Evolutionary conservation across 306 rosid genomes (phyloP).

Genomic region (Pterocarpus santalinus): DNA sequence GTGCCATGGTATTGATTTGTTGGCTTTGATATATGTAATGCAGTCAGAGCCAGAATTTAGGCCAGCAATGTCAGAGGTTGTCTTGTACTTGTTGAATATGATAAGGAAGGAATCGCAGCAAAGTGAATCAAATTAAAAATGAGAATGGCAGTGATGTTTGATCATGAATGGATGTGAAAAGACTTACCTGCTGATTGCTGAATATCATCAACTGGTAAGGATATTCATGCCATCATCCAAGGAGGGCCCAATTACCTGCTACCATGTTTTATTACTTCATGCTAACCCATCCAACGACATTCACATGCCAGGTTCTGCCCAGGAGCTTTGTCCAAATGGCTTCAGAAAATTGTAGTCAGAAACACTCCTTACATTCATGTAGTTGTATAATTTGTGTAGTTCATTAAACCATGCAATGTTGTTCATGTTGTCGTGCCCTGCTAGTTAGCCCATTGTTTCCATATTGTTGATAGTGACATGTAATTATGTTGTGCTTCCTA

Average conservation of each 20-base stretch:
- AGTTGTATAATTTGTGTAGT: conserved; percentile 41
- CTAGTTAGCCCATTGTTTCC: conserved; percentile 54
- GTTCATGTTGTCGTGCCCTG: conserved; percentile 35
- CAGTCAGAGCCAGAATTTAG: conserved; percentile 94
- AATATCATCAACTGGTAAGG: conserved; percentile 41
- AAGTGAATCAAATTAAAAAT: conserved; percentile 65
- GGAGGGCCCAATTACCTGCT: conserved; percentile 22
- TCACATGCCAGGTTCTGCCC: conserved; percentile 41
- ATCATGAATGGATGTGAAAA: conserved; percentile 42
- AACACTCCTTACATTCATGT: conserved; percentile 35
- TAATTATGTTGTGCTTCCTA: conserved; percentile 31
- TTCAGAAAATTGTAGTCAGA: conserved; percentile 37
- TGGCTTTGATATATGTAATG: conserved; percentile 41
- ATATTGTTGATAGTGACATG: conserved; percentile 46
- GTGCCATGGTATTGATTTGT: conserved; percentile 30
- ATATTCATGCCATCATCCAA: conserved; percentile 34
- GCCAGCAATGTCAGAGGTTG: conserved; percentile 94
- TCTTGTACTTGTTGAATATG: conserved; percentile 80
- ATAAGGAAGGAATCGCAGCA: conserved; percentile 69
- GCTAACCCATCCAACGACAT: conserved; percentile 39
- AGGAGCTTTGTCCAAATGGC: conserved; percentile 40
- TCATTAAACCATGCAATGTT: conserved; percentile 47
- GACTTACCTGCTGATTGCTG: conserved; percentile 38
- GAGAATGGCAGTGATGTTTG: conserved; percentile 47
- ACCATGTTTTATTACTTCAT: conserved; percentile 12